Base-by-base conservation (phyloP, 768 basidiomycete genomes). In the Amylocystis lapponica region DNA sequence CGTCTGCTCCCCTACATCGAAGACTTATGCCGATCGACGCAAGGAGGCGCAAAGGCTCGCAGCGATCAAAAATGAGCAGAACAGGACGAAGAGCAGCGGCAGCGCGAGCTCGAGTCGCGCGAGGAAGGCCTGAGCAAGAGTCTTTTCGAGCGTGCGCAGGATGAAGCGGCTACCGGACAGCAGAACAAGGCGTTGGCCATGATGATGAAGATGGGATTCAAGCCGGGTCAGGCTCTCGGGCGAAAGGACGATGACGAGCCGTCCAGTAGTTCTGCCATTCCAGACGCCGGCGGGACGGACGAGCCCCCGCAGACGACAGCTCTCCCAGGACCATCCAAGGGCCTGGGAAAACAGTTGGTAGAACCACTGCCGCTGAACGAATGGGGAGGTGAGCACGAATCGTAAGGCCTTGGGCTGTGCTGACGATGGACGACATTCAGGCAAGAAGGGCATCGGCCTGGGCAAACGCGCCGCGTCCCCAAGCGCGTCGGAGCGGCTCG, bases 161-260 rank as follows among this genome's bases (percentile, higher is more conserved):
- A 87, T 48, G 72, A 72, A 46, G 68, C 59, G 34, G 79, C 76
- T 5, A 56, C 69, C 17, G 65, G 67, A 31, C 62, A 68, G 40
- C 70, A 74, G 32, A 90, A 77, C 67, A 92, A 90, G 60, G 90
- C 89, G 7, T 67, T 92, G 41, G 74, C 77, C 13, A 91, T 93
- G 69, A 93, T 93, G 90, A 79, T 86, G 75, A 91, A 86, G 66
- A 92, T 92, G 90, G 90, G 90, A 1, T 93, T 88, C 68, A 84
- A 83, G 65, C 80, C 86, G 2, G 90, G 90, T 13, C 79, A 90
- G 60, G 71, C 86, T 12, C 71, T 92, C 22, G 88, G 89, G 14
- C 70, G 64, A 55, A 40, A 59, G 8, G 64, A 66, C 17, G 51
- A 57, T 19, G 54, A 52, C 12, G 45, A 41, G 43, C 40, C 39